phyloP scores from a whole-genome alignment of 768 basidiomycete genomes.

The Porpolomopsis calyptriformis region DNA sequence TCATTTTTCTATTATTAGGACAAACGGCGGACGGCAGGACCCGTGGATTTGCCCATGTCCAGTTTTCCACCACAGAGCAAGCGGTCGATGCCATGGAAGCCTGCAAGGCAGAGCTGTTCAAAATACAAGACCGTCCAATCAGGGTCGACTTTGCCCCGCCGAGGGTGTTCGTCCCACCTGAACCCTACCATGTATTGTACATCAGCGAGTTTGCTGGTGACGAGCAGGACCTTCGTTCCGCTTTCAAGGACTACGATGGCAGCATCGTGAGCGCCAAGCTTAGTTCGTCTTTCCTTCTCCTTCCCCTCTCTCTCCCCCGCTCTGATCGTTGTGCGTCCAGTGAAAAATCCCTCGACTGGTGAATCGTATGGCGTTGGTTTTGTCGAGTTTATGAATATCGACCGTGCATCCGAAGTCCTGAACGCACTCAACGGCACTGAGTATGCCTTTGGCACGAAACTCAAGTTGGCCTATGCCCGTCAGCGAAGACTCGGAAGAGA shows the following conservation, averaged over 20 bases:
- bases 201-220: constrained; percentile 18
- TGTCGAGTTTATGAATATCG: constrained; percentile 38
- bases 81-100: constrained; percentile 29
- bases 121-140: constrained; percentile 35
- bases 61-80: constrained; percentile 27
- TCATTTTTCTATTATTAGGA: constrained; percentile 11
- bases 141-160: constrained; percentile 28
- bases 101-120: constrained; percentile 34
- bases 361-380: constrained; percentile 31
- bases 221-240: constrained; percentile 17
- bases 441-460: constrained; percentile 24
- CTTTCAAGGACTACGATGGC: constrained; percentile 17
- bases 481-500: no score
- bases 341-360: constrained; percentile 18
- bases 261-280: constrained; percentile 11
- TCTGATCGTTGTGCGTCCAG: constrained; percentile 15
- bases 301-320: background rate
- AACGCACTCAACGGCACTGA: constrained; percentile 28
- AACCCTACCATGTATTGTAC: constrained; percentile 23
- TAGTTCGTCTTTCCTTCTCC: constrained; percentile 5
- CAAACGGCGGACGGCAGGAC: constrained; percentile 24
- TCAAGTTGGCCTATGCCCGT: constrained; percentile 33
- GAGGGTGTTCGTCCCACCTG: background rate
- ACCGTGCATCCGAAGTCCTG: constrained; percentile 40
- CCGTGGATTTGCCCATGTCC: constrained; percentile 37